phyloP scores from a whole-genome alignment of 1,284 basidiomycete genomes.

The Thelephora terrestris region DNA sequence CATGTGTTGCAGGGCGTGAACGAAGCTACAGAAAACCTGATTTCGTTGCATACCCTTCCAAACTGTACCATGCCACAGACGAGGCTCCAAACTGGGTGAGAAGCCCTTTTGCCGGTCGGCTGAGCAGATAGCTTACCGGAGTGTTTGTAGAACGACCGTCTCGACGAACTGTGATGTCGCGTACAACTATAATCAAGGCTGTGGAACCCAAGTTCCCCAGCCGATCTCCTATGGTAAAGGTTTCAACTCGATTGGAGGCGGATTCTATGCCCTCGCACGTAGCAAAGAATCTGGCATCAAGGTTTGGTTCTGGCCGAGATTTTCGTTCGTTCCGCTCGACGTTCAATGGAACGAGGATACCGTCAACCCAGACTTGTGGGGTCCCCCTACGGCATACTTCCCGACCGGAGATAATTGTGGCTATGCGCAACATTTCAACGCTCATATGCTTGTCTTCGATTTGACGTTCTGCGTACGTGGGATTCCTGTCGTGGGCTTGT shows the following conservation, averaged over 20 bases:
- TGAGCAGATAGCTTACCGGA: background rate
- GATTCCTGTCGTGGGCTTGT: constrained; percentile 3
- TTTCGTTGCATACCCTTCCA: constrained; percentile 42
- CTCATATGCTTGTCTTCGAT: constrained; percentile 42
- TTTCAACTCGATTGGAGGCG: constrained; percentile 43
- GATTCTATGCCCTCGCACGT: constrained; percentile 38
- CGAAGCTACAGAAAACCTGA: constrained; percentile 31
- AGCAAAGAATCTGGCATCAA: constrained; percentile 28
- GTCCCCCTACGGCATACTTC: constrained; percentile 40
- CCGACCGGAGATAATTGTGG: constrained; percentile 31
- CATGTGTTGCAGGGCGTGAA: constrained; percentile 32
- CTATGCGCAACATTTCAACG: constrained; percentile 34
- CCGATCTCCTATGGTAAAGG: constrained; percentile 35
- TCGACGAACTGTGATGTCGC: constrained; percentile 40
- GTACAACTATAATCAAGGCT: constrained; percentile 49
- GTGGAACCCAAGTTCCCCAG: constrained; percentile 38
- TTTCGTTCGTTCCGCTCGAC: constrained; percentile 28
- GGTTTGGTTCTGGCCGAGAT: constrained; percentile 46
- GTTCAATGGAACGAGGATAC: constrained; percentile 20
- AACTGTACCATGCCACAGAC: constrained; percentile 32
- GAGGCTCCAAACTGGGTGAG: constrained; percentile 35
- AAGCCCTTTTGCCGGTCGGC: constrained; percentile 6
- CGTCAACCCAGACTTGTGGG: constrained; percentile 31
- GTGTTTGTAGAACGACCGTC: constrained; percentile 20
- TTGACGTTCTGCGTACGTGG: constrained; percentile 40